phyloP scores from a whole-genome alignment of 805 yeast genomes.

The Wickerhamomyces sydowiorum region DNA sequence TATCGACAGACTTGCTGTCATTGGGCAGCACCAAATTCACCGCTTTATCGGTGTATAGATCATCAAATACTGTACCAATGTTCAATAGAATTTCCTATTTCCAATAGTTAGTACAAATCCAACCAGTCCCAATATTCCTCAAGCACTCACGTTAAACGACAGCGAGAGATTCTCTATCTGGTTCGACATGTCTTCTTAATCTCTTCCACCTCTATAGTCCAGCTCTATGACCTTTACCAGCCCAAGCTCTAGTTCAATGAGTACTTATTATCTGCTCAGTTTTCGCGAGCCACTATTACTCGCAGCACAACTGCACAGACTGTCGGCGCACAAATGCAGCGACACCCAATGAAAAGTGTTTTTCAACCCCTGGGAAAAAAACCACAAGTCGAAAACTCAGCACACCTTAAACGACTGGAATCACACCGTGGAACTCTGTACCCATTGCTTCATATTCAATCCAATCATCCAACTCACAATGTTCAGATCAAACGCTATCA shows the following conservation, averaged over 20 bases:
- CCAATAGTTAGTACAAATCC: not conserved
- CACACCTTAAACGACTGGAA: no score
- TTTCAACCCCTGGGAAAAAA: not conserved
- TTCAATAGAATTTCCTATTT: conserved; percentile 20
- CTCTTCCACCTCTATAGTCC: not conserved
- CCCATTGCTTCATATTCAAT: not conserved
- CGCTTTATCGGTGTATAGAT: conserved; percentile 15
- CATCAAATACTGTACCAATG: conserved; percentile 18
- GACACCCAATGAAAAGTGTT: conserved; percentile 1
- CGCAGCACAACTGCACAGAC: no score
- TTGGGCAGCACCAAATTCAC: conserved; percentile 18
- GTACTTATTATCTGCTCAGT: not conserved
- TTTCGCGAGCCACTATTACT: not conserved
- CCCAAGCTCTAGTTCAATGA: not conserved
- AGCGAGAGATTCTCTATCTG: conserved; percentile 12
- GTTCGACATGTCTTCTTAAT: conserved; percentile 7
- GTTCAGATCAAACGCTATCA: conserved; percentile 24
- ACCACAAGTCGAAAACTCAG: not conserved
- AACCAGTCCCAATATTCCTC: not conserved
- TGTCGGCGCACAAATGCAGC: no score
- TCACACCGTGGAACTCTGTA: not conserved
- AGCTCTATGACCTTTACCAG: not conserved
- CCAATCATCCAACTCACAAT: conserved; percentile 4
- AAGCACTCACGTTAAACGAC: conserved; percentile 10
- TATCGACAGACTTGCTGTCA: conserved; percentile 4